Percentiles rank a stretch among this genome's conserved stretches.
Conservation (phyloP, 2,329 filamentous ascomycete species). For the Acrocalymma vagum region DNA sequence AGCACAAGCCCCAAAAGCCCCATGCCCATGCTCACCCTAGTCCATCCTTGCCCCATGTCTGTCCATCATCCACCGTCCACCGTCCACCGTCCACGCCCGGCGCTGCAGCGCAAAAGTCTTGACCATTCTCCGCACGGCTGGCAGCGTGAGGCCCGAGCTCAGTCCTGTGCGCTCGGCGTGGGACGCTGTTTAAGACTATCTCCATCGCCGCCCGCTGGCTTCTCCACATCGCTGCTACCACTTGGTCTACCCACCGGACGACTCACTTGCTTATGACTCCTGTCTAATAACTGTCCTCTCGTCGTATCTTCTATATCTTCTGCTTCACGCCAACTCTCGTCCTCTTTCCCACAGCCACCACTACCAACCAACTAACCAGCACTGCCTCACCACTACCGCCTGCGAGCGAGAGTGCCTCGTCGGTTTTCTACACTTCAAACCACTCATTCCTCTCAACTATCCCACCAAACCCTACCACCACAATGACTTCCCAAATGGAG, state of each 20-base stretch:
- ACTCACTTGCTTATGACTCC: slow-evolving; percentile 28
- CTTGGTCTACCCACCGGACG: slow-evolving; percentile 27
- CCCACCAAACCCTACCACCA: slow-evolving; percentile 2
- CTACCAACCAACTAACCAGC: slow-evolving; percentile 1
- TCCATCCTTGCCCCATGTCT: no score
- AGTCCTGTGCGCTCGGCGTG: no score
- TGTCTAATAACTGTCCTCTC: slow-evolving; percentile 17
- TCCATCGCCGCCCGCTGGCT: slow-evolving; percentile 33
- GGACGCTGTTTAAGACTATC: slow-evolving; percentile 40
- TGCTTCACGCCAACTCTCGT: slow-evolving; percentile 9
- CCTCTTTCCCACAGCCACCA: slow-evolving; percentile 7
- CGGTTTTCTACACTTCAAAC: slow-evolving; percentile 4
- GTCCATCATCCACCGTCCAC: no score
- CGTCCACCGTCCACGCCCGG: no score
- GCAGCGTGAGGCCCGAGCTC: slow-evolving; percentile 21
- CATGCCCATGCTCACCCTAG: no score
- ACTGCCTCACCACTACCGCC: slow-evolving; percentile 2
- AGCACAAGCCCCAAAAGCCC: no score
- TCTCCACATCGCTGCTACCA: slow-evolving; percentile 29
- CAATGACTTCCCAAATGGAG: slow-evolving; percentile 56
- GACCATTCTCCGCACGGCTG: no score
- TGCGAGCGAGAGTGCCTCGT: slow-evolving; percentile 9
- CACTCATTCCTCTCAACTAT: slow-evolving; percentile 6
- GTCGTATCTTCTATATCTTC: no score
- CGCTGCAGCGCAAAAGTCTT: no score